phyloP scores from a whole-genome alignment of 495 filamentous ascomycete species.

The Penicillium nucicola region DNA sequence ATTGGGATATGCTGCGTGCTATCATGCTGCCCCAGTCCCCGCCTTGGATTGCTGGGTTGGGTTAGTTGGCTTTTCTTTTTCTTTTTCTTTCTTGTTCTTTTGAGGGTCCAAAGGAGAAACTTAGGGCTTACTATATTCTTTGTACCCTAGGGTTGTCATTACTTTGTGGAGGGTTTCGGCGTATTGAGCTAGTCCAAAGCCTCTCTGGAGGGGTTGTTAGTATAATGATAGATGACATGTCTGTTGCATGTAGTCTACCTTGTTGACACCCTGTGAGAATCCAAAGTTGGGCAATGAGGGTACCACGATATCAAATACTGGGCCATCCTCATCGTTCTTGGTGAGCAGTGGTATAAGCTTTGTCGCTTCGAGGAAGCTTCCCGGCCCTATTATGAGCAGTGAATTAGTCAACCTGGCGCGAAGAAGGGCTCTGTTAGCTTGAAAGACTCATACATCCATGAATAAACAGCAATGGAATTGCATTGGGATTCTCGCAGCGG shows the following conservation, averaged over 20 bases:
- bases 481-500: conserved; percentile 41
- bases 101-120: background rate
- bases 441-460: conserved; percentile 49
- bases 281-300: conserved; percentile 73
- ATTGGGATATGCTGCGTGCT: conserved; percentile 36
- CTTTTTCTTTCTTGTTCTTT: background rate
- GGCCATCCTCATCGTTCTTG: conserved; percentile 33
- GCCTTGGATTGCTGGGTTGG: conserved; percentile 41
- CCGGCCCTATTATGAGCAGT: conserved; percentile 50
- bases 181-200: conserved; percentile 41
- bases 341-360: conserved; percentile 60
- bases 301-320: conserved; percentile 65
- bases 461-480: conserved; percentile 59
- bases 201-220: conserved; percentile 24
- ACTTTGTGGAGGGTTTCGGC: conserved; percentile 42
- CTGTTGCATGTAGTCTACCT: conserved; percentile 24
- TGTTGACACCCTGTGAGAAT: conserved; percentile 55
- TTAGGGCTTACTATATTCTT: conserved; percentile 35
- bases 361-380: conserved; percentile 64
- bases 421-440: background rate
- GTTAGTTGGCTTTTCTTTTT: background rate
- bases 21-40: conserved; percentile 50
- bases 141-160: conserved; percentile 42
- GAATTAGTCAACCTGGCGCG: background rate
- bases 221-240: background rate